These are phyloP conservation scores for Dittrichia graveolens DNA, from an alignment of 129 eudicot genomes.

Conservation along the genomic window DNA sequence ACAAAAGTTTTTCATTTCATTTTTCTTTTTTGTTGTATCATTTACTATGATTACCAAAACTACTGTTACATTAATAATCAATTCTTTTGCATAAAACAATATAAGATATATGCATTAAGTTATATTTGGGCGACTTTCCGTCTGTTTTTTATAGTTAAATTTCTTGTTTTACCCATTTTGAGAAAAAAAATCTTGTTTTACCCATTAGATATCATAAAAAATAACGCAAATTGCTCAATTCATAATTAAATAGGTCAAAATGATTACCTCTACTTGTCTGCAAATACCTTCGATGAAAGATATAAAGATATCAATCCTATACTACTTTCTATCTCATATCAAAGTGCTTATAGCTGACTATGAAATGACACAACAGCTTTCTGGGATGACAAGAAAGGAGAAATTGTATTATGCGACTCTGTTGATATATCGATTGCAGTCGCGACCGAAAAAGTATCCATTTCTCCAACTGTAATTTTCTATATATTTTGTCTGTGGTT, in stretches of 20 bases:
- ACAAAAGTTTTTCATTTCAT: neutral
- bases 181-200: too few relatives aligned
- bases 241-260: neutral
- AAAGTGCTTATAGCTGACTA: conserved; percentile 22
- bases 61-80: neutral
- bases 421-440: conserved; percentile 99
- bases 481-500: conserved; percentile 1
- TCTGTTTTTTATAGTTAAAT: too few relatives aligned
- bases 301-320: neutral
- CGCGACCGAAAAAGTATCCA: conserved; percentile 88
- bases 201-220: neutral
- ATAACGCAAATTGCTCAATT: neutral
- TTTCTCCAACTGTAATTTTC: conserved; percentile 13
- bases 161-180: too few relatives aligned
- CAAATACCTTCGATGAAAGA: neutral
- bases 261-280: neutral
- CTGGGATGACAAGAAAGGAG: conserved; percentile 87
- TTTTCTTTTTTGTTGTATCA: neutral
- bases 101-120: conserved; percentile 3
- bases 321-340: conserved; percentile 17
- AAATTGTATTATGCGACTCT: conserved; percentile 59
- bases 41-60: neutral
- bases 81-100: neutral
- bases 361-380: conserved; percentile 52
- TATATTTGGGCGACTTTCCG: neutral